Evolutionary conservation across 371 early-diverging fungal species (phyloP), one percentile per base, ranked within the genome.

Genomic region (Mortierella sp.): DNA sequence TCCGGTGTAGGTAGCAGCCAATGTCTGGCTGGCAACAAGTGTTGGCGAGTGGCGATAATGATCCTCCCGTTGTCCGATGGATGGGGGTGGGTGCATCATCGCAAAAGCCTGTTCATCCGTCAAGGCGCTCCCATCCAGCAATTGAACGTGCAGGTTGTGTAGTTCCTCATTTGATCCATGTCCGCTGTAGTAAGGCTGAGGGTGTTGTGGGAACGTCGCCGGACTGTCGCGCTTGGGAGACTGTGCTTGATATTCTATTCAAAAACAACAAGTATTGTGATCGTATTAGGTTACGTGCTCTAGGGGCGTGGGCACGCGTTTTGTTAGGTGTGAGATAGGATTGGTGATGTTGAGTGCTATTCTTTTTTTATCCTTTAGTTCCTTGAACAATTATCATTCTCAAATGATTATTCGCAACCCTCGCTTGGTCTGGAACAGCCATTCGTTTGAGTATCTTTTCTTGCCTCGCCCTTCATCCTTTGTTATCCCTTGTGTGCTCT

Each of bases 231-330:
- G 81, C 47, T 79, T 84, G 6, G 84, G 84, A 11, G 84, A 84
- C 26, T 84, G 81, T 6, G 84, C 55, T 28, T 81, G 84, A 68
- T 84, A 84, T 31, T 84, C 84, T 84, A 75, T 21, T 55, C 60
- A 38, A 16, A 38, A 28, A 52, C 47, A 24, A 26, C 21, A 28
- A 47, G 2, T 13, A 31, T 44, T 52, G 34, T 54, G 14, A 45
- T 38, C 42, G 68, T 70, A 4, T 55, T 19, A 34, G 19, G 11
- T 72, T 48, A 44, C 3, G 9, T 16, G 50, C 3, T 11, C 11
- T 1, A 3, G 72, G 68, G 68, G 44, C 10, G 6, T 38, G 24
- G 65, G 34, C 16, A 14, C 7, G 38, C 34, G 28, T 63, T 5
- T 31, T 63, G 21, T 5, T 19, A 24, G 13, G 34, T 63, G 13